Evolutionary conservation across 164 flowering plant genomes (phyloP).

Genomic region (Liquidambar formosana): DNA sequence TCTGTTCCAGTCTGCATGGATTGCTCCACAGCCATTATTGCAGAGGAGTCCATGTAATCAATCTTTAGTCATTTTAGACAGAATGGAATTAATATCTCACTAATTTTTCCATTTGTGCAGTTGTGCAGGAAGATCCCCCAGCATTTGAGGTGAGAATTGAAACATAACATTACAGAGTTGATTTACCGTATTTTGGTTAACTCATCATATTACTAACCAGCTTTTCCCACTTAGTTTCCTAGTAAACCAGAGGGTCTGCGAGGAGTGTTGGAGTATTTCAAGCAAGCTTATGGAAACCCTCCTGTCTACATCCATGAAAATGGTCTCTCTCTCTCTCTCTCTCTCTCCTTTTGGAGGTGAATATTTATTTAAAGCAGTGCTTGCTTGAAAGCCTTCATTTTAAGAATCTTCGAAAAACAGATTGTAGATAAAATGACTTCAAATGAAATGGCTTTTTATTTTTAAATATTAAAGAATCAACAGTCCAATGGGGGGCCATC

Average conservation of each 20-base stretch:
- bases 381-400: too few species aligned
- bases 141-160: conserved; percentile 23
- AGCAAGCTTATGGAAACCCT: conserved; percentile 65
- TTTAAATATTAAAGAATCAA: too few species aligned
- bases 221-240: conserved; percentile 27
- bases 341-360: too few species aligned
- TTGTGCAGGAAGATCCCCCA: conserved; percentile 6
- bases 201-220: background rate
- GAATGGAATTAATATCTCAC: background rate
- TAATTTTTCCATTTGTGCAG: background rate
- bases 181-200: background rate
- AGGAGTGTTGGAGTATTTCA: conserved; percentile 47
- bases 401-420: too few species aligned
- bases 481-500: too few species aligned
- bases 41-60: too few species aligned
- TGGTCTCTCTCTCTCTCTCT: conserved; percentile 28
- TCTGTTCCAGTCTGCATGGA: too few species aligned
- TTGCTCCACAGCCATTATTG: too few species aligned
- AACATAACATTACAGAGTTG: too few species aligned
- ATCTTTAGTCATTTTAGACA: background rate
- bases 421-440: too few species aligned
- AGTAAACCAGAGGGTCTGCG: conserved; percentile 33
- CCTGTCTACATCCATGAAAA: conserved; percentile 48
- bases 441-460: too few species aligned
- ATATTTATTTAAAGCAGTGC: too few species aligned